phyloP scores from a whole-genome alignment of 768 basidiomycete genomes.

The Suillus bovinus region DNA sequence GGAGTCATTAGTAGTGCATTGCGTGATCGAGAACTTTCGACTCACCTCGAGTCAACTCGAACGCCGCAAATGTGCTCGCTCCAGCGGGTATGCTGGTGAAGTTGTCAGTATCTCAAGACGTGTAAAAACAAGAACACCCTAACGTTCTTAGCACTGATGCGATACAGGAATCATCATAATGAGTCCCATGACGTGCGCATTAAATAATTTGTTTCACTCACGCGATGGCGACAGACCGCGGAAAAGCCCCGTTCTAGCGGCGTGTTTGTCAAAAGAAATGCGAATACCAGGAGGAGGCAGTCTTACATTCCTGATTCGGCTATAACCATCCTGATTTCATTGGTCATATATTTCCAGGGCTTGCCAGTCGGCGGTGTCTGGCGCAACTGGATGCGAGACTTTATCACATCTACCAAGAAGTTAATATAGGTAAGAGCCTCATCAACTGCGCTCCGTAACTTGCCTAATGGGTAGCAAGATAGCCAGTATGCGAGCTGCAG shows the following conservation, averaged over 20 bases:
- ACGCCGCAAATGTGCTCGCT: conserved; percentile 87
- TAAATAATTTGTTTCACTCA: conserved; percentile 38
- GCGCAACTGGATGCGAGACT: conserved; percentile 86
- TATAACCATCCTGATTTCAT: conserved; percentile 67
- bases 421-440: background rate
- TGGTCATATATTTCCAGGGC: conserved; percentile 73
- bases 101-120: conserved; percentile 1
- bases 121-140: background rate
- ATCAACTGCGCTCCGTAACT: background rate
- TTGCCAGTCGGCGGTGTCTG: conserved; percentile 70
- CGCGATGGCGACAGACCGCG: conserved; percentile 76
- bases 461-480: conserved; percentile 86
- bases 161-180: background rate
- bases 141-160: conserved; percentile 66
- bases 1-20: background rate
- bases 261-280: background rate
- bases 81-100: conserved; percentile 81
- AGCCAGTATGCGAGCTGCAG: conserved; percentile 87
- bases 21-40: background rate
- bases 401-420: conserved; percentile 69
- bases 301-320: conserved; percentile 73
- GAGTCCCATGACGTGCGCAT: background rate
- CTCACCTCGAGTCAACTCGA: conserved; percentile 78
- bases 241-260: conserved; percentile 59
- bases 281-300: conserved; percentile 13